These are phyloP conservation scores for Gynostemma pentaphyllum DNA, from an alignment of 306 rosid species.

Conservation along the genomic window DNA sequence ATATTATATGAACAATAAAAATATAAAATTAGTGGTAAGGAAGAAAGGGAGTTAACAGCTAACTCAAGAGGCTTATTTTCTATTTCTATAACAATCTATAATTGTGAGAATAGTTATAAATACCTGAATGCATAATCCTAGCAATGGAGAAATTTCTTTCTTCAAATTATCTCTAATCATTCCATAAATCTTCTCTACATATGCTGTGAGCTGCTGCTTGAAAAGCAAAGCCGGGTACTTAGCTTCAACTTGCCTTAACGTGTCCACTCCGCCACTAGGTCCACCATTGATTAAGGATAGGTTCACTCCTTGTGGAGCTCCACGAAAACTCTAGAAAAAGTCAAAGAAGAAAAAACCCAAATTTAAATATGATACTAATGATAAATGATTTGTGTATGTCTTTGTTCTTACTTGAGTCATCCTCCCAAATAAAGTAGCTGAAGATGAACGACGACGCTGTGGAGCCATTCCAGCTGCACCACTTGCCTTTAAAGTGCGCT, in stretches of 20 bases:
- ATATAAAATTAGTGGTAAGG: neutral
- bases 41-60: neutral
- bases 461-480: slow-evolving; percentile 99
- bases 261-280: slow-evolving; percentile 71
- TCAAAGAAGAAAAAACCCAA: slow-evolving; percentile 10
- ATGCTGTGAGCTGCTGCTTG: slow-evolving; percentile 99
- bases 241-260: slow-evolving; percentile 96
- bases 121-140: slow-evolving; percentile 96
- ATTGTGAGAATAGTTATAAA: neutral
- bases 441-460: slow-evolving; percentile 81
- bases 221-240: slow-evolving; percentile 94
- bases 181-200: slow-evolving; percentile 97
- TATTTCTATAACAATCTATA: neutral
- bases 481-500: slow-evolving; percentile 94
- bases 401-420: slow-evolving; percentile 82
- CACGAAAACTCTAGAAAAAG: slow-evolving; percentile 69
- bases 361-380: neutral
- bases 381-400: neutral
- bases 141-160: slow-evolving; percentile 97
- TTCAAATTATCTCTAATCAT: slow-evolving; percentile 94
- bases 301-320: slow-evolving; percentile 88
- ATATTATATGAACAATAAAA: neutral
- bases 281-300: slow-evolving; percentile 82
- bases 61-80: too few species aligned
- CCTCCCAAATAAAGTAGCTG: slow-evolving; percentile 95